phyloP scores from a whole-genome alignment of 202 grass and related monocot species.

The Bolboschoenoplectus hybrid region DNA sequence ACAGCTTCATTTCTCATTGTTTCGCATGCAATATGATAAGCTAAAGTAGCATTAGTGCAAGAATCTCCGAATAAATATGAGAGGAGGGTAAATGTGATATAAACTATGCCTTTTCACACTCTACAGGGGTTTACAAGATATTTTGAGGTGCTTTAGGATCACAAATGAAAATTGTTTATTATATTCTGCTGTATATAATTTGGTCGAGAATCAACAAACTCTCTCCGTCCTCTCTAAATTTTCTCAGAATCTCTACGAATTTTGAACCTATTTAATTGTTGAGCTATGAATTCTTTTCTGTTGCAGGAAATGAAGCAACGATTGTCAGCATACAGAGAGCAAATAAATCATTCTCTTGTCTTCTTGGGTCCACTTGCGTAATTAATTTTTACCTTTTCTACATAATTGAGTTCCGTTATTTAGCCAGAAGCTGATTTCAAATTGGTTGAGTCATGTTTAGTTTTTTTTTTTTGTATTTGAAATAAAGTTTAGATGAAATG shows the following conservation, averaged over 20 bases:
- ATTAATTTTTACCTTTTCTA: not conserved
- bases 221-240: not conserved
- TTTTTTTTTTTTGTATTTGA: not conserved
- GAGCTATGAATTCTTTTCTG: constrained; percentile 11
- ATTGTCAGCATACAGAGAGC: not conserved
- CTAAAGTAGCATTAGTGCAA: not conserved
- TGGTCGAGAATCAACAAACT: too few relatives aligned
- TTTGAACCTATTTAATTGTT: constrained; percentile 47
- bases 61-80: not conserved
- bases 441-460: not conserved
- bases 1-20: not conserved
- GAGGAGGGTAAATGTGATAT: not conserved
- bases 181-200: not conserved
- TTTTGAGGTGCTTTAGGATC: constrained; percentile 54
- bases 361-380: constrained; percentile 38
- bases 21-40: not conserved
- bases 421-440: not conserved
- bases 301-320: constrained; percentile 42
- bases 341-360: constrained; percentile 47
- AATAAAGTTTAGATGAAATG: not conserved
- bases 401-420: not conserved
- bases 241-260: constrained; percentile 24
- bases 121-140: constrained; percentile 59
- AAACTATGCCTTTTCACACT: constrained; percentile 32
- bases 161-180: constrained; percentile 44